These are phyloP conservation scores for Lophiotrema nucula DNA, from an alignment of 495 filamentous ascomycete genomes.

Conservation along the genomic window DNA sequence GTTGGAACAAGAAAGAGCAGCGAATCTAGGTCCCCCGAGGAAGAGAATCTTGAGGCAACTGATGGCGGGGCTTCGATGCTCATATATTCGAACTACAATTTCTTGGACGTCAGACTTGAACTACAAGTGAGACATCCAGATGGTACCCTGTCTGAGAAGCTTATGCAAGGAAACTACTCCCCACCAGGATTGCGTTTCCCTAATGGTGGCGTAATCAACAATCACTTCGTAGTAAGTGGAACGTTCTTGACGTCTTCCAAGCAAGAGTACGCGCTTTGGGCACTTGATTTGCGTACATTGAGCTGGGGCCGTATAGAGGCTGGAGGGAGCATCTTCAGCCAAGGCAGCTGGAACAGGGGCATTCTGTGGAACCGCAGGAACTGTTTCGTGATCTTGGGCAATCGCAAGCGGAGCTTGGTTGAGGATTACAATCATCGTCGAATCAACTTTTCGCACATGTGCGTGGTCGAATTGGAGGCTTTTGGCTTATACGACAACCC, in stretches of 20 bases:
- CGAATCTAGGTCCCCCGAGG: conserved; percentile 34
- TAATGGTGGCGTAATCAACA: conserved; percentile 89
- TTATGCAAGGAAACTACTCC: conserved; percentile 82
- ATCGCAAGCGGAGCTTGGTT: conserved; percentile 87
- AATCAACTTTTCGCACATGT: conserved; percentile 95
- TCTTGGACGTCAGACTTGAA: conserved; percentile 92
- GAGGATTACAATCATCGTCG: conserved; percentile 98
- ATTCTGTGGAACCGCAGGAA: conserved; percentile 90
- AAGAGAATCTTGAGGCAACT: conserved; percentile 20
- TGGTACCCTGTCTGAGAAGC: conserved; percentile 78
- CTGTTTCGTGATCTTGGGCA: conserved; percentile 90
- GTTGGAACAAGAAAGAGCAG: conserved; percentile 44
- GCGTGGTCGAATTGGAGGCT: conserved; percentile 92
- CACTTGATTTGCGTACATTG: conserved; percentile 79
- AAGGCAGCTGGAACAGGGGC: conserved; percentile 96
- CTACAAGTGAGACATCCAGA: conserved; percentile 83
- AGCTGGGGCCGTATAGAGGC: conserved; percentile 96
- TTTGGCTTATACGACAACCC: conserved; percentile 97
- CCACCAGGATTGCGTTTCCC: conserved; percentile 93
- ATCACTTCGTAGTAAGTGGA: conserved; percentile 93
- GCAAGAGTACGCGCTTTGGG: conserved; percentile 98
- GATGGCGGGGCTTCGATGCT: conserved; percentile 81
- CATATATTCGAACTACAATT: conserved; percentile 99
- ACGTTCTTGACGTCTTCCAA: conserved; percentile 97
- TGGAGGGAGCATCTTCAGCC: conserved; percentile 87